Percentiles rank a stretch among this genome's conserved stretches.
Evolutionary conservation across 352 stramenopile genomes (phyloP).

Genomic region (Pythium coloratum): DNA sequence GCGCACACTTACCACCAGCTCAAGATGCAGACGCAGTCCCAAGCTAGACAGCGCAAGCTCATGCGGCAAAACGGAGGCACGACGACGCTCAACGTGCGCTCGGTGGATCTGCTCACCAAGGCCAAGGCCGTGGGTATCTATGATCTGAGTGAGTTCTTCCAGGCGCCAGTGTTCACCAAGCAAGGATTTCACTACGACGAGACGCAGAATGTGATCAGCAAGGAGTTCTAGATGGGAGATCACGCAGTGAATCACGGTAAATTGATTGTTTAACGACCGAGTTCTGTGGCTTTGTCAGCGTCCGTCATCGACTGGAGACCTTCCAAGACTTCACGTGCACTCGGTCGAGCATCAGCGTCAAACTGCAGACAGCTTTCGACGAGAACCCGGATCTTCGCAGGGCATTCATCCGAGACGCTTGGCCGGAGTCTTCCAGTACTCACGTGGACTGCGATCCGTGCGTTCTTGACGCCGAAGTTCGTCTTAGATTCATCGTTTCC

Average conservation of each 20-base stretch:
- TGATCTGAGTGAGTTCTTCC: constrained; percentile 74
- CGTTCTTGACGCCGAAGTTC: no score
- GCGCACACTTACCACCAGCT: constrained; percentile 81
- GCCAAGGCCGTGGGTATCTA: constrained; percentile 81
- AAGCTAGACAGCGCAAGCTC: constrained; percentile 32
- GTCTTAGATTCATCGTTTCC: background rate
- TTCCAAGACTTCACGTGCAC: background rate
- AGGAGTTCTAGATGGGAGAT: constrained; percentile 49
- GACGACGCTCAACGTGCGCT: constrained; percentile 52
- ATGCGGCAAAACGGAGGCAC: constrained; percentile 8
- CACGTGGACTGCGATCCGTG: no score
- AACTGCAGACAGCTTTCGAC: background rate
- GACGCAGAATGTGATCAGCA: constrained; percentile 52
- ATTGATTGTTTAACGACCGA: background rate
- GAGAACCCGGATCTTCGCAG: background rate
- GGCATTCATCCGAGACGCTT: no score
- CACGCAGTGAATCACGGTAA: background rate
- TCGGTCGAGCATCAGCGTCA: background rate
- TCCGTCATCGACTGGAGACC: background rate
- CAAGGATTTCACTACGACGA: constrained; percentile 70
- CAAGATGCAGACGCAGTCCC: constrained; percentile 51
- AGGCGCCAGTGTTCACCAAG: constrained; percentile 60
- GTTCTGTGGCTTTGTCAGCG: background rate
- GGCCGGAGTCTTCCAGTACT: no score
- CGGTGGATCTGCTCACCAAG: constrained; percentile 60